Percentiles rank a stretch among this genome's conserved stretches.
phyloP scores from a whole-genome alignment of 257 asterid species.

The Rauvolfia tetraphylla region DNA sequence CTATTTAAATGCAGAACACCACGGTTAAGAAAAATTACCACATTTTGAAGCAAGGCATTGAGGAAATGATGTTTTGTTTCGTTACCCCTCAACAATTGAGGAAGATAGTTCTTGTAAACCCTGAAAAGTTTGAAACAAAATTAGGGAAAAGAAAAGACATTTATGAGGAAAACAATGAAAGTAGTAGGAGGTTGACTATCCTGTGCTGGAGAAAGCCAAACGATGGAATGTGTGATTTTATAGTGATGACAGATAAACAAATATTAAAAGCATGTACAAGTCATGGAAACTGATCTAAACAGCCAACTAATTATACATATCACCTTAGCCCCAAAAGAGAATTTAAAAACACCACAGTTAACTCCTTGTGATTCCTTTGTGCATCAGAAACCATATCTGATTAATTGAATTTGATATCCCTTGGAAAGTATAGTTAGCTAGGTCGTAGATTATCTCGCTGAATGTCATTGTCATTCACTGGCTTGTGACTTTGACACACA shows the following conservation, averaged over 20 bases:
- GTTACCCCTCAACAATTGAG: constrained; percentile 53
- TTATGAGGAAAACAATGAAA: neutral
- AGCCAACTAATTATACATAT: neutral
- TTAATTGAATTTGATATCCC: neutral
- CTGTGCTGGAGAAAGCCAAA: neutral
- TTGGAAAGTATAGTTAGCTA: neutral
- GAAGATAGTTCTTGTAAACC: constrained; percentile 83
- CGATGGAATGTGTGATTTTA: neutral
- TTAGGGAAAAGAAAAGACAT: constrained; percentile 1
- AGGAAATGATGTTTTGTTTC: constrained; percentile 52
- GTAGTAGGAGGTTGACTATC: neutral
- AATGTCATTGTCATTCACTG: neutral
- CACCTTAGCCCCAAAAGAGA: neutral
- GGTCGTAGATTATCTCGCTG: neutral
- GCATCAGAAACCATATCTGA: neutral
- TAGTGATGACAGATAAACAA: neutral
- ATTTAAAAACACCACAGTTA: neutral
- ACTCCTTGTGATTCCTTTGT: constrained; percentile 4
- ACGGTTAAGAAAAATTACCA: constrained; percentile 49
- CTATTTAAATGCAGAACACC: neutral
- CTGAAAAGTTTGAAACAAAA: constrained; percentile 34
- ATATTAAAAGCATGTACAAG: neutral
- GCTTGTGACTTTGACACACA: neutral
- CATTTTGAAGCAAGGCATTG: constrained; percentile 48
- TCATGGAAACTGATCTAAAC: constrained; percentile 3